Conservation (phyloP, 345 rosid genomes). For the Euphorbia tirucalli region DNA sequence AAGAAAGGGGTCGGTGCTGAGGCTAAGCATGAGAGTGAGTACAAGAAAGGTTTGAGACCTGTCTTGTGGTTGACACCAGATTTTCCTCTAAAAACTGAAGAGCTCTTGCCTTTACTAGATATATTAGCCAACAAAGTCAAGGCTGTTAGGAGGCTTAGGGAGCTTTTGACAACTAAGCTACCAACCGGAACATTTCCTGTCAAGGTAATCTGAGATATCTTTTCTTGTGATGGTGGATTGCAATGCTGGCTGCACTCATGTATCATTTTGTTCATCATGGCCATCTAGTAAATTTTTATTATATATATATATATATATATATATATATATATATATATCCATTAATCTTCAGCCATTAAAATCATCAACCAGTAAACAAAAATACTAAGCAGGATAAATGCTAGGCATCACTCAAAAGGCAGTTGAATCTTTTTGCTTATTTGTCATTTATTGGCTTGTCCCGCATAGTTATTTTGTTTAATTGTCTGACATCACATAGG, state of each 20-base stretch:
- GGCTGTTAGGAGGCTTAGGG: constrained; percentile 94
- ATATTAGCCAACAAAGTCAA: constrained; percentile 97
- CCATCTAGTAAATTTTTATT: neutral
- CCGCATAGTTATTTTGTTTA: neutral
- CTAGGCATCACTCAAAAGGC: too few relatives aligned
- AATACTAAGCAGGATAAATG: neutral
- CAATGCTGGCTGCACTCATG: neutral
- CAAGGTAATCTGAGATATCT: constrained; percentile 52
- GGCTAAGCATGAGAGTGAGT: constrained; percentile 76
- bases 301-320: too few relatives aligned
- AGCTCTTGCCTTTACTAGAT: constrained; percentile 90
- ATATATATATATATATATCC: too few relatives aligned
- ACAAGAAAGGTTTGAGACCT: constrained; percentile 93
- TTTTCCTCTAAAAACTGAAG: constrained; percentile 87
- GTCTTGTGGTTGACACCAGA: constrained; percentile 94
- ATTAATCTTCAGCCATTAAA: neutral
- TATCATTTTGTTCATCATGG: neutral
- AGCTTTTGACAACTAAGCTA: constrained; percentile 93
- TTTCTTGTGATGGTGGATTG: neutral
- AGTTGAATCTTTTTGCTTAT: neutral
- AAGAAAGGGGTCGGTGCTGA: constrained; percentile 58
- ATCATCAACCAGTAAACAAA: neutral
- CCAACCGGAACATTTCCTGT: constrained; percentile 96
- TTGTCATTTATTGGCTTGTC: neutral
- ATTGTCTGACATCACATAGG: neutral